Percentiles rank a stretch among this genome's conserved stretches.
Evolutionary conservation across 805 yeast species (phyloP).

Genomic region (Clavispora vitiphila): DNA sequence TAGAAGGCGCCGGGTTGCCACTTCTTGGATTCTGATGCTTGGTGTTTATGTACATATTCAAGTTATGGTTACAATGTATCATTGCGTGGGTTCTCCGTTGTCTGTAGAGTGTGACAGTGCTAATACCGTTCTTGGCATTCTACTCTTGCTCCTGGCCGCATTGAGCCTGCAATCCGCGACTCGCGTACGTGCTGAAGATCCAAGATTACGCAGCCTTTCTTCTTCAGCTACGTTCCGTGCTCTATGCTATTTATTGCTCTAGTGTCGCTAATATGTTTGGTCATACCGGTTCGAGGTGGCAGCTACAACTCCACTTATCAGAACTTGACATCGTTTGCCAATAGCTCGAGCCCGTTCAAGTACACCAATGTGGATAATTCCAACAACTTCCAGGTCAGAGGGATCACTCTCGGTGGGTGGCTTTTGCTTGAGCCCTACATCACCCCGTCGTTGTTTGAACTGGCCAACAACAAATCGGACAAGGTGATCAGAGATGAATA

Average conservation of each 20-base stretch:
- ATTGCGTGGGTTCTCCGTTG: not conserved
- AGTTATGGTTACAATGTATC: not conserved
- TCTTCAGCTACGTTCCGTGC: too few species aligned
- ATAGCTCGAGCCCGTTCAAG: constrained; percentile 2
- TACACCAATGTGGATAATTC: constrained; percentile 6
- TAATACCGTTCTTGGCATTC: too few species aligned
- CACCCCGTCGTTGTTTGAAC: constrained; percentile 56
- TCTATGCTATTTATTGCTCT: not conserved
- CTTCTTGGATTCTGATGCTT: constrained; percentile 1
- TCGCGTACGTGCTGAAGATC: too few species aligned
- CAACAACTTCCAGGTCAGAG: constrained; percentile 8
- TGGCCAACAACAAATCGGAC: constrained; percentile 21
- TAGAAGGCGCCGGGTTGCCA: constrained; percentile 1
- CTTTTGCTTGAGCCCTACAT: constrained; percentile 66
- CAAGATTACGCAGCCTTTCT: too few species aligned
- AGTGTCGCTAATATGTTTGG: not conserved
- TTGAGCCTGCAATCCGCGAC: too few species aligned
- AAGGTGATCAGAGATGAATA: constrained; percentile 58
- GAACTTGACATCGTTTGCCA: constrained; percentile 2
- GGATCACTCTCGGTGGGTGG: constrained; percentile 67
- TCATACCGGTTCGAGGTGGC: not conserved
- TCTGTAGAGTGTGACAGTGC: too few species aligned
- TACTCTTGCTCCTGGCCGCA: too few species aligned
- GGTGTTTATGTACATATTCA: not conserved
- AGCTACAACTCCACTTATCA: not conserved